Evolutionary conservation across 805 yeast genomes (phyloP), one percentile per base, ranked within the genome.

Genomic region (Yarrowia keelungensis): DNA sequence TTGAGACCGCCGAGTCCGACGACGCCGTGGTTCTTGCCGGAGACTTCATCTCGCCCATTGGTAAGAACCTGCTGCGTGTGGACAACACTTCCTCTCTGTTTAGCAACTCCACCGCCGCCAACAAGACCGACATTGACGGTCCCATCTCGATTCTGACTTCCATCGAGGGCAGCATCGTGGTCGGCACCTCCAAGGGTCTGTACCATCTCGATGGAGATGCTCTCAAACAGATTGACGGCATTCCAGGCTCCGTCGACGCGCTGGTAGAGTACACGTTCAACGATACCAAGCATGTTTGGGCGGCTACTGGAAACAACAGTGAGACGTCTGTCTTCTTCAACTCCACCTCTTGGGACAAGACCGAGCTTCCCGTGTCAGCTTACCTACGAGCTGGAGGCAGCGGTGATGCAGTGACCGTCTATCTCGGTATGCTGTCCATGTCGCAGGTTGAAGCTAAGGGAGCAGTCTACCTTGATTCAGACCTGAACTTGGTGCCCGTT

Each of bases 401-500:
- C 15, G 47, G 32, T 2, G 56, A 62, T 4, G 56, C 53, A 3
- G 67, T 62, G 16, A 62, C 67, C 2, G 56, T 62, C 9, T 62
- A 62, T 32, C 47, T 62, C 12, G 67, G 67, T 10, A 62, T 62
- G 67, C 41, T 62, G 46, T 38, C 46, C 46, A 49, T 47, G 45
- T 35, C 54, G 3, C 67, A 62, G 56, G 56, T 62, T 5, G 16
- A 36, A 2, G 53, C 67, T 14, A 8, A 46, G 19, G 67, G 67
- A 2, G 67, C 67, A 10, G 67, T 62, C 10, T 47, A 46, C 22
- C 45, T 62, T 2, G 56, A 62, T 7, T 32, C 43, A 1, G 46
- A 46, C 32, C 11, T 62, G 26, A 49, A 62, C 9, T 38, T 62
- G 3, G 67, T 62, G 19, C 67, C 67, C 3, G 67, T 62, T 2